Evolutionary conservation across 2,329 filamentous ascomycete species (phyloP).

Genomic region (Botryotinia calthae): DNA sequence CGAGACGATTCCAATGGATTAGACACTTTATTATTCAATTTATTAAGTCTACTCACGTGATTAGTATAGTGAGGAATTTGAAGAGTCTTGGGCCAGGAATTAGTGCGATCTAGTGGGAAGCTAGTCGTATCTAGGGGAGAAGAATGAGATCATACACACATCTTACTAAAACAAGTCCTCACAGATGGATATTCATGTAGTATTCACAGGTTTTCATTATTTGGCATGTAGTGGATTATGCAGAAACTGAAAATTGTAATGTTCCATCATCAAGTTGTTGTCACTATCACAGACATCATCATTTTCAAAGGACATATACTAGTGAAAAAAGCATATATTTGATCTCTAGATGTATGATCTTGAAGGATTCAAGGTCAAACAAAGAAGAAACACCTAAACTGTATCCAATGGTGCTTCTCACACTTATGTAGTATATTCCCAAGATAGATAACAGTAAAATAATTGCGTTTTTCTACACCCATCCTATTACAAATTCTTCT

Average conservation of each 20-base stretch:
- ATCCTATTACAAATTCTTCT: neutral
- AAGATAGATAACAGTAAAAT: neutral
- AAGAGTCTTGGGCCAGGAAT: neutral
- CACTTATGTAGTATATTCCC: neutral
- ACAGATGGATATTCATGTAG: no score
- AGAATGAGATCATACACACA: neutral
- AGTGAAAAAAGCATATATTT: neutral
- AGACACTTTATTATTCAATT: neutral
- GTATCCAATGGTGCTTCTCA: neutral
- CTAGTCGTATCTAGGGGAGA: neutral
- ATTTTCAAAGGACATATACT: neutral
- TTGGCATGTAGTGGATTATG: neutral
- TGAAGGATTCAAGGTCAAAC: neutral
- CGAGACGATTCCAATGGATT: no score
- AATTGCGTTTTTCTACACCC: neutral
- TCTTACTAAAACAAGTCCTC: neutral
- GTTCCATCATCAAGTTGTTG: neutral
- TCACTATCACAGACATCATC: neutral
- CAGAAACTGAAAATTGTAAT: neutral
- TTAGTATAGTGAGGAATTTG: neutral
- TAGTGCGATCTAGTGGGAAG: neutral
- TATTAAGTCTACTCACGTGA: neutral
- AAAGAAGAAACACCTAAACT: neutral
- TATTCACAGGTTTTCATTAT: no score
- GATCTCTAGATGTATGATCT: neutral